Conservation (phyloP, 2,329 filamentous ascomycete genomes). For the Emmonsia crescens region DNA sequence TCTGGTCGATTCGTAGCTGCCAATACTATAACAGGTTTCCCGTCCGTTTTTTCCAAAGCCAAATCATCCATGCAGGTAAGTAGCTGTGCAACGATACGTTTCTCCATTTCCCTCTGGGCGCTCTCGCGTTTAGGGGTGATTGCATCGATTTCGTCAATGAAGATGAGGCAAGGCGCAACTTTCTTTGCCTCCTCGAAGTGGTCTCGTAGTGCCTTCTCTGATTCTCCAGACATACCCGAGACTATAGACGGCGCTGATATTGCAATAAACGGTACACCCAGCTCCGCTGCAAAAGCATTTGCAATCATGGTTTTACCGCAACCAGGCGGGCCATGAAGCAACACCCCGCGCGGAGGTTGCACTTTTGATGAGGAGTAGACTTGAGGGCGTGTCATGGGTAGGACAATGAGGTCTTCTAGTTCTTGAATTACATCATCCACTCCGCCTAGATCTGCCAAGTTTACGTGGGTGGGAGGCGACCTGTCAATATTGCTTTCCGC, state of each 20-base stretch:
- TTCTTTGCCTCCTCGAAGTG: slow-evolving; percentile 80
- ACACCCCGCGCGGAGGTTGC: slow-evolving; percentile 60
- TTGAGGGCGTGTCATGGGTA: slow-evolving; percentile 59
- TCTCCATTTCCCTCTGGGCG: slow-evolving; percentile 79
- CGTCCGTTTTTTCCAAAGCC: slow-evolving; percentile 56
- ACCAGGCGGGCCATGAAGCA: slow-evolving; percentile 73
- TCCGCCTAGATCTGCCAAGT: slow-evolving; percentile 62
- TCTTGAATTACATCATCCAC: slow-evolving; percentile 61
- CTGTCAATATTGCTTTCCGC: slow-evolving; percentile 47
- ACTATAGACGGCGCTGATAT: slow-evolving; percentile 74
- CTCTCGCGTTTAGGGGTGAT: slow-evolving; percentile 80
- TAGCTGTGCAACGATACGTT: slow-evolving; percentile 73
- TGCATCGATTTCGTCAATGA: slow-evolving; percentile 85
- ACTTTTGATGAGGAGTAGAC: slow-evolving; percentile 56
- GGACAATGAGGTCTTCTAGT: slow-evolving; percentile 58
- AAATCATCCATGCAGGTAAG: slow-evolving; percentile 79
- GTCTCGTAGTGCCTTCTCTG: slow-evolving; percentile 74
- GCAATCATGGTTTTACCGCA: slow-evolving; percentile 81
- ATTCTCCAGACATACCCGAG: slow-evolving; percentile 80
- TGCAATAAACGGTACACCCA: slow-evolving; percentile 67
- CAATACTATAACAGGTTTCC: slow-evolving; percentile 74
- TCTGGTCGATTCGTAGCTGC: slow-evolving; percentile 86
- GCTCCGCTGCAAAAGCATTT: slow-evolving; percentile 63
- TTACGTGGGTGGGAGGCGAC: slow-evolving; percentile 55
- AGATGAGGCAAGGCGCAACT: slow-evolving; percentile 77